phyloP scores from a whole-genome alignment of 2,329 filamentous ascomycete genomes.

The Chaetothyriales sp. region DNA sequence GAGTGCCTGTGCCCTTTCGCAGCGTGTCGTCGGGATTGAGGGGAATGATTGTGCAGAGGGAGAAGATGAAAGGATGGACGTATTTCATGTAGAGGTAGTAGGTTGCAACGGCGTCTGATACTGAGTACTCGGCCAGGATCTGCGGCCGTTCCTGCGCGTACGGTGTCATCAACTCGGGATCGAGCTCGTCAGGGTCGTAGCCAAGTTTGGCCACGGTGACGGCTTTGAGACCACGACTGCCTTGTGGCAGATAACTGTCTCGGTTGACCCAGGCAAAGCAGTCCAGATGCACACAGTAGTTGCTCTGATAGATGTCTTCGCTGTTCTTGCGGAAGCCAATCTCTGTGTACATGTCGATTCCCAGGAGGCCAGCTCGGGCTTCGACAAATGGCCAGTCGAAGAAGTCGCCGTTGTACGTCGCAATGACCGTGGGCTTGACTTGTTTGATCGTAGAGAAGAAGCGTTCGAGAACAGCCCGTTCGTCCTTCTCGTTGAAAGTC shows the following conservation, averaged over 20 bases:
- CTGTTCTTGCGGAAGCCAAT: conserved; percentile 92
- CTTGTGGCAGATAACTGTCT: conserved; percentile 94
- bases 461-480: conserved; percentile 71
- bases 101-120: conserved; percentile 95
- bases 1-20: conserved; percentile 87
- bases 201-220: conserved; percentile 96
- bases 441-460: conserved; percentile 96
- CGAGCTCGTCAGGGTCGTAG: conserved; percentile 94
- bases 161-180: conserved; percentile 93
- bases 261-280: conserved; percentile 98
- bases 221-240: conserved; percentile 90
- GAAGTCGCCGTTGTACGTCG: conserved; percentile 99
- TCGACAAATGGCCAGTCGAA: conserved; percentile 99
- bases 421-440: conserved; percentile 85
- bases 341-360: conserved; percentile 98
- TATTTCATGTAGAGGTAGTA: conserved; percentile 99
- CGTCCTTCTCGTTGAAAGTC: conserved; percentile 95
- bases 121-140: conserved; percentile 90
- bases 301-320: conserved; percentile 92
- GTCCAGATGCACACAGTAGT: conserved; percentile 96
- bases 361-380: conserved; percentile 76
- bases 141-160: conserved; percentile 78
- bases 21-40: conserved; percentile 83
- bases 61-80: conserved; percentile 99
- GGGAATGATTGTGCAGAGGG: conserved; percentile 88